Conservation (phyloP, 495 filamentous ascomycete genomes). For the Podospora australis region DNA sequence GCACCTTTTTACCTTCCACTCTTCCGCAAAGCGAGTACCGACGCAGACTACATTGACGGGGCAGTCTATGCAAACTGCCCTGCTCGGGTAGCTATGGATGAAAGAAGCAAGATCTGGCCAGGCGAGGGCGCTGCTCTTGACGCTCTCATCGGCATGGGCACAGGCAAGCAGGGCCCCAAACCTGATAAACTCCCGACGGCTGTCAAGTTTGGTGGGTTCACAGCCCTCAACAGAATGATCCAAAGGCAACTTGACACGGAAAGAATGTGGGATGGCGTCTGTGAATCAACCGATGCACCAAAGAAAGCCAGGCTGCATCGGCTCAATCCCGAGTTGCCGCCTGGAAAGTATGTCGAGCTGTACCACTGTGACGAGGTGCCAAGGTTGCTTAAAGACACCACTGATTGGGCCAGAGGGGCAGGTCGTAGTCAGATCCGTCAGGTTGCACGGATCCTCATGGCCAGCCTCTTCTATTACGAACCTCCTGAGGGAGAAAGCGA, state of each 20-base stretch:
- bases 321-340: background rate
- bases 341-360: background rate
- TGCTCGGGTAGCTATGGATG: conserved; percentile 2
- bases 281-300: background rate
- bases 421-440: background rate
- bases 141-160: background rate
- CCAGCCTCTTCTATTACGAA: background rate
- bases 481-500: no score
- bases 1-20: conserved; percentile 5
- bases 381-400: background rate
- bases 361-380: background rate
- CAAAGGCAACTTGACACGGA: background rate
- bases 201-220: background rate
- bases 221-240: background rate
- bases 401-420: background rate
- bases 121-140: background rate
- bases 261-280: background rate
- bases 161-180: background rate
- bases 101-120: conserved; percentile 2
- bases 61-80: conserved; percentile 5
- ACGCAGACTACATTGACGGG: conserved; percentile 3
- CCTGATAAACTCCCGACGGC: background rate
- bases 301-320: background rate
- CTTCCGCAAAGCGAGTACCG: background rate
- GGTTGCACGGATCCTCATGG: background rate